A percentile compares a stretch with the other conserved stretches of the same genome.
Conservation (phyloP, 2,329 filamentous ascomycete genomes). For the Colletotrichum zoysiae region DNA sequence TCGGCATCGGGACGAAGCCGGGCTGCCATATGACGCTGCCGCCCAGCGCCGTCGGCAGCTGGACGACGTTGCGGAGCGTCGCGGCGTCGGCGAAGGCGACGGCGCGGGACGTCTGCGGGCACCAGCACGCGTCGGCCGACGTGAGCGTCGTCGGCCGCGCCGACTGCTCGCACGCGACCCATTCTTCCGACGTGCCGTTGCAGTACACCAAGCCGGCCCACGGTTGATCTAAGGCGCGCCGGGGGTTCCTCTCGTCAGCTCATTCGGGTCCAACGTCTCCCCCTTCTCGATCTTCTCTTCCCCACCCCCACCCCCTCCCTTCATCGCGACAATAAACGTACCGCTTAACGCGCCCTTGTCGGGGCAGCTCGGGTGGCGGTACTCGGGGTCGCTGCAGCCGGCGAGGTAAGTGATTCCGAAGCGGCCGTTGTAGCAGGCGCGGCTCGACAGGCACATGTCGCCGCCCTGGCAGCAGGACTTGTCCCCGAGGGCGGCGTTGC, state of each 20-base stretch:
- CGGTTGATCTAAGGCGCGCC: slow-evolving; percentile 40
- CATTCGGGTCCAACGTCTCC: too few species aligned
- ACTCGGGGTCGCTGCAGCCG: slow-evolving; percentile 52
- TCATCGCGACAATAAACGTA: slow-evolving; percentile 7
- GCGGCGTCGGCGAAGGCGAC: slow-evolving; percentile 45
- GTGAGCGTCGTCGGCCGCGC: slow-evolving; percentile 43
- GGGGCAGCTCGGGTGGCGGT: slow-evolving; percentile 50
- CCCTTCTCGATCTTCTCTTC: too few species aligned
- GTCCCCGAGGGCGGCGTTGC: slow-evolving; percentile 49
- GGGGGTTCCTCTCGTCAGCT: not conserved
- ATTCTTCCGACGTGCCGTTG: slow-evolving; percentile 49
- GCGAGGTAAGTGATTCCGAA: slow-evolving; percentile 53
- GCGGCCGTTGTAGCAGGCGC: slow-evolving; percentile 45
- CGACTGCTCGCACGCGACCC: slow-evolving; percentile 50
- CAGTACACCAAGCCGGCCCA: slow-evolving; percentile 54
- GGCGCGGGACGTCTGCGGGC: slow-evolving; percentile 47
- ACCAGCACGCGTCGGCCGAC: slow-evolving; percentile 48
- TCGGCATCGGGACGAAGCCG: slow-evolving; percentile 45
- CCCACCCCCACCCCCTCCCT: too few species aligned
- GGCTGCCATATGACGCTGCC: slow-evolving; percentile 47
- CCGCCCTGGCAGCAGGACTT: slow-evolving; percentile 50
- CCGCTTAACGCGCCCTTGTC: slow-evolving; percentile 46
- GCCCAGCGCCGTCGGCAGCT: slow-evolving; percentile 46
- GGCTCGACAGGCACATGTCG: slow-evolving; percentile 50
- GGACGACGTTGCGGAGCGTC: slow-evolving; percentile 46